phyloP scores from a whole-genome alignment of 768 basidiomycete genomes.

The Terana coerulea region DNA sequence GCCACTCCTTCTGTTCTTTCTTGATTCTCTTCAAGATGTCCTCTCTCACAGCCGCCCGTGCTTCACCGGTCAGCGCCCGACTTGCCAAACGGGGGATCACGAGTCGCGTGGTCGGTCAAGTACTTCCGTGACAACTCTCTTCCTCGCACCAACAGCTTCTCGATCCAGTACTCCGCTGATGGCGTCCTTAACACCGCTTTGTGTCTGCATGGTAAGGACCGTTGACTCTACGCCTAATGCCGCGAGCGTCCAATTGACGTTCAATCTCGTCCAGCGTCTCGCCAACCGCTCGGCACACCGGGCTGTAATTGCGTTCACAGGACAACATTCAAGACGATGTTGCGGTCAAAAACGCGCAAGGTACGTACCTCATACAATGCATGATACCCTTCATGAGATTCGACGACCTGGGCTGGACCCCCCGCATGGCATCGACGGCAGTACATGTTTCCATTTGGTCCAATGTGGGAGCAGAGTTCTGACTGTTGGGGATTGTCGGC shows the following conservation, averaged over 20 bases:
- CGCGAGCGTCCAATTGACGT: slow-evolving; percentile 29
- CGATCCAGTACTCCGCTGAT: slow-evolving; percentile 38
- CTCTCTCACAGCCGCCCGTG: too few relatives aligned
- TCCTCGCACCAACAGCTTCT: slow-evolving; percentile 22
- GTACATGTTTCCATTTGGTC: slow-evolving; percentile 34
- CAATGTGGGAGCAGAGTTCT: slow-evolving; percentile 31
- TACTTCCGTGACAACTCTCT: neutral
- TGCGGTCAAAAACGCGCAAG: too few relatives aligned
- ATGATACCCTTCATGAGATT: slow-evolving; percentile 32
- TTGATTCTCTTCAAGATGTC: too few relatives aligned
- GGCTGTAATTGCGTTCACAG: slow-evolving; percentile 16
- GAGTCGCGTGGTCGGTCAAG: too few relatives aligned
- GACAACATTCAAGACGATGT: too few relatives aligned
- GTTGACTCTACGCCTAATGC: slow-evolving; percentile 28
- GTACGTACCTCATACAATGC: slow-evolving; percentile 13
- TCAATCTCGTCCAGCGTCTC: slow-evolving; percentile 23
- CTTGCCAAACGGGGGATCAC: too few relatives aligned
- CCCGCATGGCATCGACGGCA: slow-evolving; percentile 27
- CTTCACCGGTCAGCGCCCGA: too few relatives aligned
- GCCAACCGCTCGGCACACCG: neutral
- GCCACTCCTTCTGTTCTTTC: slow-evolving; percentile 15
- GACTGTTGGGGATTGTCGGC: slow-evolving; percentile 23
- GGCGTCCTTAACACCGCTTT: slow-evolving; percentile 36
- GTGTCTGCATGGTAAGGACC: slow-evolving; percentile 27
- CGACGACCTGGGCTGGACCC: slow-evolving; percentile 24